Percentiles rank a stretch among this genome's conserved stretches.
phyloP scores from a whole-genome alignment of 2,329 filamentous ascomycete species.

The Alternaria arborescens region DNA sequence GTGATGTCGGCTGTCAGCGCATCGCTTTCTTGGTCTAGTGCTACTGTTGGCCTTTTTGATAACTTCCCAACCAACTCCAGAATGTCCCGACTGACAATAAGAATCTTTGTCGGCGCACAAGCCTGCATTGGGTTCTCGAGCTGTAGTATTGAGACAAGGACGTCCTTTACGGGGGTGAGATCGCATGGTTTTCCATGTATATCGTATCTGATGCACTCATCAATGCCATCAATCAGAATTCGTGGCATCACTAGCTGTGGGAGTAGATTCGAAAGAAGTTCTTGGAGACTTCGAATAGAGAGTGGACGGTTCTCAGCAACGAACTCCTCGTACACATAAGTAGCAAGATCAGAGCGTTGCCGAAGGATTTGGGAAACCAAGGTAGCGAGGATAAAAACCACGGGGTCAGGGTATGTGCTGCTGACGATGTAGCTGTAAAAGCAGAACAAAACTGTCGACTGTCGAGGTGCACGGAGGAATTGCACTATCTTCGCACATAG shows the following conservation, averaged over 20 bases:
- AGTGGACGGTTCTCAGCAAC: background rate
- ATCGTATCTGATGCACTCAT: background rate
- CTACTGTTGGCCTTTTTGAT: background rate
- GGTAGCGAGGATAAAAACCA: slow-evolving; percentile 8
- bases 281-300: background rate
- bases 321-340: slow-evolving; percentile 17
- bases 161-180: background rate
- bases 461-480: slow-evolving; percentile 1
- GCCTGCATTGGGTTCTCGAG: background rate
- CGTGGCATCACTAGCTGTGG: background rate
- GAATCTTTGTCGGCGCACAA: background rate
- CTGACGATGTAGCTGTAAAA: slow-evolving; percentile 11
- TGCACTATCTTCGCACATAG: background rate
- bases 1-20: background rate
- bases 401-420: background rate
- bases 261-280: background rate
- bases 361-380: slow-evolving; percentile 12
- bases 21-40: background rate
- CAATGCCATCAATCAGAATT: background rate
- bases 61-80: background rate
- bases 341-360: slow-evolving; percentile 1
- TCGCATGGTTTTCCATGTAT: background rate
- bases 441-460: slow-evolving; percentile 2
- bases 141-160: background rate
- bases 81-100: background rate